Base-by-base conservation (phyloP, 163 green algal species). In the Chloromonas sp. region DNA sequence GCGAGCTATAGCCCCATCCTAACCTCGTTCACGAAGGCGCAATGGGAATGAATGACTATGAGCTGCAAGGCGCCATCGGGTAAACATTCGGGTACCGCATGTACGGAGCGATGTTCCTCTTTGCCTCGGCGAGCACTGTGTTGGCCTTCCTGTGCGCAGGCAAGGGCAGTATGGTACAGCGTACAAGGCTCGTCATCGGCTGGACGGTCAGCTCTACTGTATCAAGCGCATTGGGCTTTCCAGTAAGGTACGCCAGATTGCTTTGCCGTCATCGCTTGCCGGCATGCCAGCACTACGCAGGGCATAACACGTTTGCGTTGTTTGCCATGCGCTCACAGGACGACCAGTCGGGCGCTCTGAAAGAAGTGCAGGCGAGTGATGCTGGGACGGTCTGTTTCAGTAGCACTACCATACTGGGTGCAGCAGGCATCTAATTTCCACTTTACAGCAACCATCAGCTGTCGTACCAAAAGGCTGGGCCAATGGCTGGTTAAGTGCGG, bases 151-250 rank as follows among this genome's bases (percentile, higher is more conserved):
- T 11, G 66, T 11, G 5, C 78, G 60, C 78, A 82, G 90, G 83
- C 88, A 91, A 74, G 91, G 91, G 0, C 87, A 92, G 62, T 94
- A 92, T 91, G 91, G 91, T 14, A 90, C 86, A 1, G 91, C 88
- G 1, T 86, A 91, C 77, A 87, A 87, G 60, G 90, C 86, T 2
- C 15, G 60, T 14, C 84, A 89, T 86, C 87, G 86, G 70, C 2
- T 61, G 5, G 89, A 93, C 84, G 84, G 87, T 0, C 62, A 88
- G 0, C 79, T 89, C 0, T 93, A 91, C 60, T 94, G 91, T 81
- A 83, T 93, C 61, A 94, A 94, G 82, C 84, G 86, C 2, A 93
- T 94, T 61, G 84, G 86, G 0, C 89, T 93, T 85, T 87, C 85
- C 3, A 85, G 84, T 0, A 92, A 90, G 85, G 86, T 91, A 57